Conservation (phyloP, 306 rosid species). For the Rubus idaeus region DNA sequence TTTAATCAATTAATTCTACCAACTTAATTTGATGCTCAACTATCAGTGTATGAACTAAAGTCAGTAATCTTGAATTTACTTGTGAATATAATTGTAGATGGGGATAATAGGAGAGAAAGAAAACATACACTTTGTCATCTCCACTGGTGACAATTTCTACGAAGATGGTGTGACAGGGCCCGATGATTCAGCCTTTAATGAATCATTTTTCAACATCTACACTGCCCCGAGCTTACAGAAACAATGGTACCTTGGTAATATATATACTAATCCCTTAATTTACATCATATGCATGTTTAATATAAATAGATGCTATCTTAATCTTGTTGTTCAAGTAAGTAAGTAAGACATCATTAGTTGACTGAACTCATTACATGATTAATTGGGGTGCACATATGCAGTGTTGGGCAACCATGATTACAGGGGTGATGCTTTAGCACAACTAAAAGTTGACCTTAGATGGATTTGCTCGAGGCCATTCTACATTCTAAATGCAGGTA, state of each 20-base stretch:
- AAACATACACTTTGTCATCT: constrained; percentile 56
- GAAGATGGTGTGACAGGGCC: constrained; percentile 42
- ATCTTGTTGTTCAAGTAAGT: neutral
- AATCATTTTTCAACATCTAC: constrained; percentile 63
- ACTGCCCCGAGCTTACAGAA: constrained; percentile 59
- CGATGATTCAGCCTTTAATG: constrained; percentile 43
- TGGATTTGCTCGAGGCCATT: constrained; percentile 72
- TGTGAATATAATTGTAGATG: constrained; percentile 46
- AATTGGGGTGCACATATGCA: constrained; percentile 11
- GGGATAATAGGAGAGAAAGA: constrained; percentile 55
- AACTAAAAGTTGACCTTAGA: constrained; percentile 58
- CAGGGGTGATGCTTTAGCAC: constrained; percentile 80
- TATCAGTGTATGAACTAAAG: too few relatives aligned
- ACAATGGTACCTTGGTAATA: constrained; percentile 57
- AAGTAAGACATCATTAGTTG: neutral
- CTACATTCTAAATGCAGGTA: constrained; percentile 55
- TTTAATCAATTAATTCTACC: too few relatives aligned
- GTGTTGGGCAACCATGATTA: constrained; percentile 92
- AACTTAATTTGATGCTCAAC: too few relatives aligned
- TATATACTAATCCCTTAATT: neutral
- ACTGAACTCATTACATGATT: neutral
- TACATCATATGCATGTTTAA: neutral
- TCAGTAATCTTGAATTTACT: neutral
- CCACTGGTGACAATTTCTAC: constrained; percentile 77
- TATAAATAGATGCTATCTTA: neutral